Evolutionary conservation across 805 yeast genomes (phyloP).

Genomic region (Lachancea cidri): DNA sequence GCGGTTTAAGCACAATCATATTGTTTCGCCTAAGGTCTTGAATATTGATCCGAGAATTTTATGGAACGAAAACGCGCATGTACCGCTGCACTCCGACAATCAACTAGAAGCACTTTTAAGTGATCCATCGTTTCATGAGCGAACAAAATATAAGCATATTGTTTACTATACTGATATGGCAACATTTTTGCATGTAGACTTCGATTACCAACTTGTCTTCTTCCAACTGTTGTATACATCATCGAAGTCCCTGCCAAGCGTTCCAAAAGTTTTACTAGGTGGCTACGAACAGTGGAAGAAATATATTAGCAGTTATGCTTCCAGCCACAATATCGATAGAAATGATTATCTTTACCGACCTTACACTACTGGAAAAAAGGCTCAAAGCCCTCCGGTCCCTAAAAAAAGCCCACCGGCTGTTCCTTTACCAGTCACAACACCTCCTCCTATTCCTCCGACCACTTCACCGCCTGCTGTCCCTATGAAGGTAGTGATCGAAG

Average conservation of each 20-base stretch:
- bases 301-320: slow-evolving; percentile 28
- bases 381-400: neutral
- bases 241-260: slow-evolving; percentile 12
- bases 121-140: slow-evolving; percentile 25
- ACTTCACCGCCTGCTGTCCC: slow-evolving; percentile 7
- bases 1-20: slow-evolving; percentile 32
- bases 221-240: slow-evolving; percentile 24
- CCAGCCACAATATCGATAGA: slow-evolving; percentile 20
- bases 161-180: slow-evolving; percentile 38
- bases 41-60: slow-evolving; percentile 38
- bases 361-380: slow-evolving; percentile 1
- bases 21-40: slow-evolving; percentile 36
- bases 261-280: slow-evolving; percentile 36
- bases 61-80: slow-evolving; percentile 22
- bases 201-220: slow-evolving; percentile 33
- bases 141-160: slow-evolving; percentile 33
- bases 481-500: neutral
- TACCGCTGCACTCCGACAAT: slow-evolving; percentile 32
- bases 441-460: slow-evolving; percentile 23
- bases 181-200: slow-evolving; percentile 28
- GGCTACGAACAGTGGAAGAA: slow-evolving; percentile 43
- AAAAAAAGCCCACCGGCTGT: slow-evolving; percentile 22
- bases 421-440: slow-evolving; percentile 28
- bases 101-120: slow-evolving; percentile 25
- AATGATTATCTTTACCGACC: slow-evolving; percentile 18